Percentiles rank a stretch among this genome's conserved stretches.
Conservation (phyloP, 1,284 basidiomycete species). For the Heterobasidion occidentale region DNA sequence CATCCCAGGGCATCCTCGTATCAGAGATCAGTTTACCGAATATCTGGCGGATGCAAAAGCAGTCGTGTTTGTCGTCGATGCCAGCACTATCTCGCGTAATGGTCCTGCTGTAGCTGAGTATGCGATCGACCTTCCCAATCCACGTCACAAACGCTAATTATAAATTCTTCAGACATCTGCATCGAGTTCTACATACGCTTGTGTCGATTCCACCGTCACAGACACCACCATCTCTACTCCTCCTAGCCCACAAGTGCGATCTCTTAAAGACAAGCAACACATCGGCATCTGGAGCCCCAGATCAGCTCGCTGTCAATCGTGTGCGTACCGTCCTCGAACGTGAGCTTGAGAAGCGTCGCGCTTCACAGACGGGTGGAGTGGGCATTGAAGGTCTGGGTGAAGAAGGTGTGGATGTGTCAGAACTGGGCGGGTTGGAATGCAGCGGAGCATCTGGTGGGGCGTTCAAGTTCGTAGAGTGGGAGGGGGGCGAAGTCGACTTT, state of each 20-base stretch:
- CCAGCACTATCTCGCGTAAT: constrained; percentile 67
- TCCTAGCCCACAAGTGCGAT: constrained; percentile 72
- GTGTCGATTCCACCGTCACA: constrained; percentile 65
- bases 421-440: constrained; percentile 61
- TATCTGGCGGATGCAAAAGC: constrained; percentile 51
- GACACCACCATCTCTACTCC: constrained; percentile 45
- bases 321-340: constrained; percentile 71
- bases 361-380: constrained; percentile 52
- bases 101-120: constrained; percentile 70
- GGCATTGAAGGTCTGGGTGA: constrained; percentile 65
- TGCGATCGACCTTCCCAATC: constrained; percentile 19
- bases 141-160: background rate
- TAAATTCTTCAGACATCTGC: constrained; percentile 48
- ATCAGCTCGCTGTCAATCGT: constrained; percentile 54
- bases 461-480: constrained; percentile 71
- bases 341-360: constrained; percentile 68
- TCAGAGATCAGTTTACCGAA: constrained; percentile 64
- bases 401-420: constrained; percentile 48
- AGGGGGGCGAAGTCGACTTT: constrained; percentile 67
- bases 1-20: constrained; percentile 71
- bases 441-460: constrained; percentile 31
- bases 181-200: constrained; percentile 59
- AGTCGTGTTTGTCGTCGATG: constrained; percentile 70
- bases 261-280: constrained; percentile 44
- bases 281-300: constrained; percentile 33